Percentiles rank a stretch among this genome's conserved stretches.
Evolutionary conservation across 1,284 basidiomycete species (phyloP).

Genomic region (Volvariella surrecta): DNA sequence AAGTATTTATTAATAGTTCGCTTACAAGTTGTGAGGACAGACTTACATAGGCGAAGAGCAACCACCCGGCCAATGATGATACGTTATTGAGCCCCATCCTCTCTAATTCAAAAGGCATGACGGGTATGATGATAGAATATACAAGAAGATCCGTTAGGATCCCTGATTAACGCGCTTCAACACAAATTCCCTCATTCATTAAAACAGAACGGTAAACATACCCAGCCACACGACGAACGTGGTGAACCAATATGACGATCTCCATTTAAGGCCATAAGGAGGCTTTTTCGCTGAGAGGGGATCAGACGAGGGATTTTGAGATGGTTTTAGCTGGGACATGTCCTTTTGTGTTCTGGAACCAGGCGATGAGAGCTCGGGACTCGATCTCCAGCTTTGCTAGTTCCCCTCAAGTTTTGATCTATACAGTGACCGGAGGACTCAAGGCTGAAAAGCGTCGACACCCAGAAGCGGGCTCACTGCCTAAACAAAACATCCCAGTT

Average conservation of each 20-base stretch:
- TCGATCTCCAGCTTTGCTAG: too few relatives aligned
- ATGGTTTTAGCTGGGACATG: background rate
- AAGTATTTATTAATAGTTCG: conserved; percentile 3
- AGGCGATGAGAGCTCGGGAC: too few relatives aligned
- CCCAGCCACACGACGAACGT: conserved; percentile 34
- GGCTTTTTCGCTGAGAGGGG: background rate
- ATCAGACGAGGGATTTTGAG: background rate
- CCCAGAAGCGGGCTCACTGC: too few relatives aligned
- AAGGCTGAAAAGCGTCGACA: too few relatives aligned
- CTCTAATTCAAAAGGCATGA: conserved; percentile 69
- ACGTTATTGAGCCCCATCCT: conserved; percentile 40
- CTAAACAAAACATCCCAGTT: too few relatives aligned
- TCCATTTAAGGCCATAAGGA: conserved; percentile 39
- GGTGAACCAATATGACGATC: conserved; percentile 44
- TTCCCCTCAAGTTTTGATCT: too few relatives aligned
- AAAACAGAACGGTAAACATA: conserved; percentile 11
- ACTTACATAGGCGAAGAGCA: conserved; percentile 50
- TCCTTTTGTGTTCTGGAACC: background rate
- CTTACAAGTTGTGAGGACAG: background rate
- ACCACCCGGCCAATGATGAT: conserved; percentile 58
- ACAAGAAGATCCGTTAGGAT: conserved; percentile 56
- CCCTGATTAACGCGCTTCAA: conserved; percentile 27
- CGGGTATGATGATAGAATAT: conserved; percentile 66
- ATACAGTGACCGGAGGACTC: too few relatives aligned
- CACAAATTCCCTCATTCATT: background rate